These are phyloP conservation scores for Lasiosphaeria ovina DNA, from an alignment of 495 filamentous ascomycete genomes.

Conservation along the genomic window DNA sequence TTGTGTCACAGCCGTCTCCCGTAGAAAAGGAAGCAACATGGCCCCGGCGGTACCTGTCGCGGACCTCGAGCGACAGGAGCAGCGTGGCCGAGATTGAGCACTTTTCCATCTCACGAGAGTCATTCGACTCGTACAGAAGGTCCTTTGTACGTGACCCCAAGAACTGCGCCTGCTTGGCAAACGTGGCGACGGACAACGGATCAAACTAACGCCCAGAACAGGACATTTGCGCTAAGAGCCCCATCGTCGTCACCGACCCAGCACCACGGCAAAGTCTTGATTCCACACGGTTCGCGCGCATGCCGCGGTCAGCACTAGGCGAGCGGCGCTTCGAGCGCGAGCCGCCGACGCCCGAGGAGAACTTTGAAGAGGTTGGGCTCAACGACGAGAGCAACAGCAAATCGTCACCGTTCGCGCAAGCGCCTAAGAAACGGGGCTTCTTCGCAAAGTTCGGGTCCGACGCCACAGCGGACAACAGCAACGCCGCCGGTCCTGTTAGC, in stretches of 20 bases:
- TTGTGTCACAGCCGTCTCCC: constrained; percentile 70
- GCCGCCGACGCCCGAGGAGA: constrained; percentile 59
- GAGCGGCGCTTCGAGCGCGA: constrained; percentile 52
- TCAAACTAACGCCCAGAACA: constrained; percentile 32
- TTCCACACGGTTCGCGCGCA: constrained; percentile 57
- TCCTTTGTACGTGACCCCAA: constrained; percentile 71
- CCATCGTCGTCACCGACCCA: constrained; percentile 58
- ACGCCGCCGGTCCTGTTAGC: neutral
- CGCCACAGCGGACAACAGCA: neutral
- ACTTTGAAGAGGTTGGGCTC: constrained; percentile 88
- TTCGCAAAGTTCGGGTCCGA: constrained; percentile 81
- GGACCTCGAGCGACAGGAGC: constrained; percentile 63
- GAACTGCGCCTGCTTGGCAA: constrained; percentile 1
- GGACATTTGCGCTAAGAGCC: constrained; percentile 92
- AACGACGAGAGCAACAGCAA: constrained; percentile 60
- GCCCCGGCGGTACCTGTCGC: constrained; percentile 68
- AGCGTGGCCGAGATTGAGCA: constrained; percentile 81
- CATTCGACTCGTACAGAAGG: constrained; percentile 94
- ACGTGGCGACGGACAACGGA: neutral
- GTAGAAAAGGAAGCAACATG: constrained; percentile 83
- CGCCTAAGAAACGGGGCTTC: constrained; percentile 73
- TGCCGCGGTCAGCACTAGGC: constrained; percentile 52
- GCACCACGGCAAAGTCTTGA: constrained; percentile 77
- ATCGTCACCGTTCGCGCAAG: constrained; percentile 18
- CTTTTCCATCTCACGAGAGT: constrained; percentile 95